A percentile compares a stretch with the other conserved stretches of the same genome.
phyloP scores from a whole-genome alignment of 192 early-diverging fungal genomes.

The Pilaira anomala region DNA sequence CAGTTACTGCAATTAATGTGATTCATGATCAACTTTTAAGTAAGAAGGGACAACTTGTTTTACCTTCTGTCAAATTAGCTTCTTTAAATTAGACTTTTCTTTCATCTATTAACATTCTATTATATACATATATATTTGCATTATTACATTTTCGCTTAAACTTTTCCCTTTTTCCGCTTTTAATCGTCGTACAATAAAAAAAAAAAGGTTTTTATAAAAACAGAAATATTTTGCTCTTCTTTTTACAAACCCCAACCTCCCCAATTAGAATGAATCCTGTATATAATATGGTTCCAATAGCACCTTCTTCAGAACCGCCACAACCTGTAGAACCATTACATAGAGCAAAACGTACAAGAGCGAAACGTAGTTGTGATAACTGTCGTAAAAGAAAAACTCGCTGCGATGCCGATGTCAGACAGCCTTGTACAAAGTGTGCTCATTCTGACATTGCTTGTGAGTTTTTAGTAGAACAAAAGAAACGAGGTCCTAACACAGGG shows the following conservation, averaged over 20 bases:
- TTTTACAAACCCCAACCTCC: not conserved
- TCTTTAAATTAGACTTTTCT: slow-evolving; percentile 7
- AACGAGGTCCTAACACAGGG: slow-evolving; percentile 78
- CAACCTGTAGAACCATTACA: slow-evolving; percentile 1
- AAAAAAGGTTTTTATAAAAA: not conserved
- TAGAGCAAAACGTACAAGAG: slow-evolving; percentile 31
- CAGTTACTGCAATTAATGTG: slow-evolving; percentile 75
- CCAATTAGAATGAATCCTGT: not conserved
- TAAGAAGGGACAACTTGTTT: slow-evolving; percentile 12
- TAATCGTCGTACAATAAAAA: too few relatives aligned
- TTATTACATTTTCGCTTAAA: too few relatives aligned
- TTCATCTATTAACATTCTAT: not conserved
- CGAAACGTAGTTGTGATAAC: slow-evolving; percentile 54
- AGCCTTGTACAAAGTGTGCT: slow-evolving; percentile 66
- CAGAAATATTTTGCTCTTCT: not conserved
- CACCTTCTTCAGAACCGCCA: slow-evolving; percentile 1
- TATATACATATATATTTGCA: not conserved
- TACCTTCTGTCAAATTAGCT: slow-evolving; percentile 18
- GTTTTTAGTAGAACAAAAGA: slow-evolving; percentile 35
- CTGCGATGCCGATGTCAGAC: slow-evolving; percentile 65
- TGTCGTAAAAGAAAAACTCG: slow-evolving; percentile 81
- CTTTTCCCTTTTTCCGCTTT: too few relatives aligned
- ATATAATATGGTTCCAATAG: slow-evolving; percentile 10
- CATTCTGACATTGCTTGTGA: slow-evolving; percentile 53
- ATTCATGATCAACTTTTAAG: slow-evolving; percentile 79